Base-by-base conservation (phyloP, 768 basidiomycete genomes). In the Exidia glandulosa region DNA sequence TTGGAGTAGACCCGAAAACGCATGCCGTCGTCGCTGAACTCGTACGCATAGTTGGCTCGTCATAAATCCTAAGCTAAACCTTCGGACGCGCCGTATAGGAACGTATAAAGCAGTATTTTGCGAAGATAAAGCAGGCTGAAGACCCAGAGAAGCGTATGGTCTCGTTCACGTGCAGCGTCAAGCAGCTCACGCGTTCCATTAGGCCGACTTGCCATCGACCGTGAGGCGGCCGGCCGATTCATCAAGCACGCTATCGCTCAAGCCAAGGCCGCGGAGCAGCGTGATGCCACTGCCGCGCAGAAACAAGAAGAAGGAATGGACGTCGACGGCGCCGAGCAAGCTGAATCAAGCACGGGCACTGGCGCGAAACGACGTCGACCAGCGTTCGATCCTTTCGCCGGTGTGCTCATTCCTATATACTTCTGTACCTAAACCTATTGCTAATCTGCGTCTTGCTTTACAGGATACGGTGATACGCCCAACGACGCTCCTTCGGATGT, bases 171-270 rank as follows among this genome's bases (percentile, higher is more conserved):
- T 32, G 47, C 59, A 48, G 25, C 56, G 45, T 48, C 60, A 52
- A 32, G 54, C 30, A 36, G 29, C 23, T 56, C 2, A 2, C 16
- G 32, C 2, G 23, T 13, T 12, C 41, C 2, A 41, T 48, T 23
- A 81, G 79, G 73, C 47, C 75, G 71, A 47, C 32, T 69, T 23
- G 72, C 71, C n/a, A 71, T 93, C 61, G 90, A 94, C 79, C 88
- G 87, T 70, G 83, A 75, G 27, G 90, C 88, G 13, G 90, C 90
- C 1, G 74, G 75, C 48, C 83, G 91, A 32, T 94, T 94, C 72
- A 93, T 94, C 70, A 88, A 86, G 70, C 79, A 88, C 68, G 88
- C 89, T 31, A 89, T 91, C 47, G 73, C 86, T 1, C 85, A 86
- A 69, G 81, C 81, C 13, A 77, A 79, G 3, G 34, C 5, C 19